phyloP scores from a whole-genome alignment of 805 yeast genomes.

The Spathaspora sp. region DNA sequence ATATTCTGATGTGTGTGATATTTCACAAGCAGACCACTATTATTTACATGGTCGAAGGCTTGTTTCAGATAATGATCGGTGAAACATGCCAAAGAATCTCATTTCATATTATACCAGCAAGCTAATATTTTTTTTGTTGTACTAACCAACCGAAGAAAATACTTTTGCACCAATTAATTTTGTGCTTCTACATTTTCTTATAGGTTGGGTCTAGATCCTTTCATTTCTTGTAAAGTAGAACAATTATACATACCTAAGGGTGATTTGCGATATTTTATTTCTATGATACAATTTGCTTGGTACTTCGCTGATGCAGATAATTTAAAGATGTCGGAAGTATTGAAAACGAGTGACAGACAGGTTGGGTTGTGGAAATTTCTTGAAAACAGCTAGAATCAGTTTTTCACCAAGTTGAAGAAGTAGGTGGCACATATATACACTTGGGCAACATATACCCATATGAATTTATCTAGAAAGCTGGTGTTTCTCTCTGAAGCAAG shows the following conservation, averaged over 20 bases:
- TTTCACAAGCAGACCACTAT: neutral
- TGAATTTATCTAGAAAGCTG: neutral
- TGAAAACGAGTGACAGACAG: neutral
- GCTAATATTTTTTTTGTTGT: neutral
- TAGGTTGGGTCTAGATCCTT: neutral
- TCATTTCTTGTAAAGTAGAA: neutral
- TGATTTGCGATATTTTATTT: neutral
- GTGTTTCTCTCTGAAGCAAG: neutral
- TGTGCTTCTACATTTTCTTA: neutral
- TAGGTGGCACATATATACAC: neutral
- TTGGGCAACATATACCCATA: neutral
- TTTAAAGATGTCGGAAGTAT: neutral
- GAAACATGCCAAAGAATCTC: neutral
- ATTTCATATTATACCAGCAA: neutral
- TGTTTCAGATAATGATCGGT: too few species aligned
- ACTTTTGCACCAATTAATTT: neutral
- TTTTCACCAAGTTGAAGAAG: neutral
- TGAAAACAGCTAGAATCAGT: too few species aligned
- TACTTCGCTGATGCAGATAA: neutral
- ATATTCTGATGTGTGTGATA: neutral
- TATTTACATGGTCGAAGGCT: neutral
- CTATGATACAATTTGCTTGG: neutral
- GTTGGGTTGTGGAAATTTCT: neutral
- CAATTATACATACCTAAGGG: neutral
- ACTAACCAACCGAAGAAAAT: neutral